These are phyloP conservation scores for Porogramme epimiltina DNA, from an alignment of 1,284 basidiomycete species.

Conservation along the genomic window DNA sequence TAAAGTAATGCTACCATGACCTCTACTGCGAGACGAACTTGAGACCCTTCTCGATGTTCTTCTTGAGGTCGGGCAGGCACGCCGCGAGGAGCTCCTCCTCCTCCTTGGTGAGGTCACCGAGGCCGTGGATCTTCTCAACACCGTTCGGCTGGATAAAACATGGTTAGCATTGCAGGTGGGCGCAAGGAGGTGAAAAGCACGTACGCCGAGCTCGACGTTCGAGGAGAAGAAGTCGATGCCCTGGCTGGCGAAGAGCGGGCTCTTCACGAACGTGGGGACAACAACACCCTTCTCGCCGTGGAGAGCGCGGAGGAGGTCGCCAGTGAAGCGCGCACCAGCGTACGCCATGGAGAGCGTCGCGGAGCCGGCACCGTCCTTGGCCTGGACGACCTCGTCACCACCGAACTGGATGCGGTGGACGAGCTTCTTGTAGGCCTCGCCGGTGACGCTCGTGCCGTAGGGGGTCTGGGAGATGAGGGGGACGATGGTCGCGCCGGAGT, in stretches of 20 bases:
- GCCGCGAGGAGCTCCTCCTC: conserved; percentile 89
- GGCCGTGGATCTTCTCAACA: conserved; percentile 86
- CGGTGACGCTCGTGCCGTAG: conserved; percentile 65
- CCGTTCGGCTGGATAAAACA: conserved; percentile 64
- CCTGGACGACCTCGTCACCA: conserved; percentile 92
- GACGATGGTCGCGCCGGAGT: conserved; percentile 96
- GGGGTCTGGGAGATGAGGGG: conserved; percentile 87
- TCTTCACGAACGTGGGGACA: conserved; percentile 88
- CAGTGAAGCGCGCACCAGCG: conserved; percentile 89
- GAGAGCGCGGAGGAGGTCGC: conserved; percentile 81
- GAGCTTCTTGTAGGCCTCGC: conserved; percentile 70
- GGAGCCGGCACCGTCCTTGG: conserved; percentile 86
- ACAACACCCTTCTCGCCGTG: conserved; percentile 86
- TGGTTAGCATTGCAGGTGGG: conserved; percentile 10
- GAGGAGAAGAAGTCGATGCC: conserved; percentile 92
- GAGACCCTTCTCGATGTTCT: conserved; percentile 96
- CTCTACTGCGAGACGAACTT: conserved; percentile 60
- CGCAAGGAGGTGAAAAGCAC: conserved; percentile 36
- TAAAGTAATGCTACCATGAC: conserved; percentile 1
- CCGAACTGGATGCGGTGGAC: conserved; percentile 95
- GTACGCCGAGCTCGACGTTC: conserved; percentile 87
- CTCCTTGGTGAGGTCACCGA: conserved; percentile 76
- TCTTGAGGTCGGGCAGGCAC: conserved; percentile 90
- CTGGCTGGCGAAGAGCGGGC: conserved; percentile 79
- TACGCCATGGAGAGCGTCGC: conserved; percentile 92